Evolutionary conservation across 768 basidiomycete species (phyloP), one percentile per base, ranked within the genome.

Genomic region (Lactifluus subvellereus): DNA sequence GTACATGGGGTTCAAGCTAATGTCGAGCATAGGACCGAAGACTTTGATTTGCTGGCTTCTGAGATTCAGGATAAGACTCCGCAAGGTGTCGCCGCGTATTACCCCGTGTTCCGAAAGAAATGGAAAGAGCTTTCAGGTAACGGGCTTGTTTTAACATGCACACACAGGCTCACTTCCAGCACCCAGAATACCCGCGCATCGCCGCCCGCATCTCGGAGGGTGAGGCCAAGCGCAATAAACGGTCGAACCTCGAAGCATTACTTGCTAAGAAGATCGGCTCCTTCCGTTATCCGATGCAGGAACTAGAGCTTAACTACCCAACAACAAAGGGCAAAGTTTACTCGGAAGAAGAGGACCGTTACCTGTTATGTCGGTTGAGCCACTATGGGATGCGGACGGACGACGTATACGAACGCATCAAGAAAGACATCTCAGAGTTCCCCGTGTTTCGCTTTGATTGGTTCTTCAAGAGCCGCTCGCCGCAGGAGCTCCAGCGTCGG

Each of bases 381-480:
- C 85, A 96, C 75, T 95, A 98, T 67, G 94, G 94, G 27, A 86
- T 98, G 81, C 86, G 87, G 59, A 77, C 81, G 16, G 91, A 91
- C 54, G 94, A 97, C 69, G 89, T 93, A 30, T 97, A 94, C 70
- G 96, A 99, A 71, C 77, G 87, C 57, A 97, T 98, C 76, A 97
- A 96, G 82, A 85, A 88, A 74, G 96, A 98, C 74, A 94, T 98
- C 66, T 88, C 86, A 16, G 95, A 98, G 75, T 98, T 94, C 75
- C 95, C 96, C 1, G 89, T 95, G 14, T 99, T 98, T 78, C 80
- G 95, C 22, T 98, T 98, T 69, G 94, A 98, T 71, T 98, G 94
- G 96, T 98, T 97, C 78, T 89, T 94, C 81, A 95, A 96, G 79
- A 93, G 91, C 67, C 78, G 96, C 59, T 91, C 89, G 11, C 86